Evolutionary conservation across 345 rosid species (phyloP), one percentile per base, ranked within the genome.

Genomic region (Abelmoschus esculentus): DNA sequence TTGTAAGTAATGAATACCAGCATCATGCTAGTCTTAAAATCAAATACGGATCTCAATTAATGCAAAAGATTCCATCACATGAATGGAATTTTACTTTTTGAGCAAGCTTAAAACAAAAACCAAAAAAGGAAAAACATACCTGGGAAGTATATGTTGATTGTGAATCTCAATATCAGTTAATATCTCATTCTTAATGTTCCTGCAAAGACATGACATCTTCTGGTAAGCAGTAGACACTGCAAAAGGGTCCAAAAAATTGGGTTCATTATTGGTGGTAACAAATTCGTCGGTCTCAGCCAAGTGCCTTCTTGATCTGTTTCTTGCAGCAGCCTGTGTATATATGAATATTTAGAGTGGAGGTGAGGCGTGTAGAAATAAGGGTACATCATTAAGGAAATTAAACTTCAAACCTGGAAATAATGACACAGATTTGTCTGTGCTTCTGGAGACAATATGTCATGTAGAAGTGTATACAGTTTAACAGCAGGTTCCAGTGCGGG

Each of bases 281-380:
- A 79, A 95, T 76, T 95, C 99, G 81, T 95, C 97, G 31, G 97
- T 90, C 80, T 95, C 99, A 67, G 90, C 72, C 83, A 95, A 74
- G 80, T 85, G 89, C 82, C 91, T 86, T 77, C 84, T 86, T 52
- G 96, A 90, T 75, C 97, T 88, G 76, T 91, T 95, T 75, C 80
- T 95, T 61, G 91, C 88, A 75, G 99, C 97, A 69, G 83, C 87
- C 99, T 95, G 78, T 26, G 62, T 66, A 66, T 47, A 70, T 22
- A 72, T 54, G n/a, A 38, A 62, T 53, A 18, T 70, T 65, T 26
- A 65, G 36, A 57, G 62, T 17, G 63, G 19, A 38, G 49, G 54
- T 14, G 53, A 63, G 40, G 63, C 28, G 50, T 17, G 58, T 17
- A 64, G 64, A 73, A 72, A 57, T 32, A 15, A 22, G 69, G 61